Conservation (phyloP, 352 stramenopile species). For the Aphanomyces astaci region DNA sequence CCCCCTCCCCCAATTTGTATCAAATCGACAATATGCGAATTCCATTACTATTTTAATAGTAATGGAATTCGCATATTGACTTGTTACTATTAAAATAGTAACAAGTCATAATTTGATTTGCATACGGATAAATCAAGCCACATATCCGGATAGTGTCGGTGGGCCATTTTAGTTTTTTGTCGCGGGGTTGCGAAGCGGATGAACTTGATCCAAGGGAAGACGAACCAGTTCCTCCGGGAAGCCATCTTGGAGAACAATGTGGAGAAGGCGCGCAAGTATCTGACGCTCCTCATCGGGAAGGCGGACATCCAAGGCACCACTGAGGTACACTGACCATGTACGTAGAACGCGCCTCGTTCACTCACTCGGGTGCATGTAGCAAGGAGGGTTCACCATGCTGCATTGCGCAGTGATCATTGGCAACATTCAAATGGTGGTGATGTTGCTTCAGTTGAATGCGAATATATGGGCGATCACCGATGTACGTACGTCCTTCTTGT, state of each 20-base stretch:
- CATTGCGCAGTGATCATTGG: slow-evolving; percentile 65
- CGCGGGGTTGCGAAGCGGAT: neutral
- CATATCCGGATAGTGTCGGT: neutral
- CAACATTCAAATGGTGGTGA: slow-evolving; percentile 83
- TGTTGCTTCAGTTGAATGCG: slow-evolving; percentile 70
- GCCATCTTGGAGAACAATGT: slow-evolving; percentile 74
- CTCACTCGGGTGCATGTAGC: no score
- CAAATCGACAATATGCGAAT: no score
- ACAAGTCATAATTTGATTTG: no score
- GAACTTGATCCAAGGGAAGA: slow-evolving; percentile 79
- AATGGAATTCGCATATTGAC: no score
- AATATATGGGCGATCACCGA: slow-evolving; percentile 71
- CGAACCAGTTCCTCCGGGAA: slow-evolving; percentile 77
- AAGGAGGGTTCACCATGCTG: slow-evolving; percentile 73
- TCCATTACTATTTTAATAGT: no score
- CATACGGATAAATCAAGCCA: neutral
- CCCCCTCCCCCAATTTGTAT: no score
- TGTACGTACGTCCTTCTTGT: slow-evolving; percentile 27
- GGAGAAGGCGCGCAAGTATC: slow-evolving; percentile 69
- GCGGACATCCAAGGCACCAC: slow-evolving; percentile 67
- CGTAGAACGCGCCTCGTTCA: no score
- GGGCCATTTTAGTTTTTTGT: neutral
- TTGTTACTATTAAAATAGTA: no score
- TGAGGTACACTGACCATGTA: slow-evolving; percentile 41
- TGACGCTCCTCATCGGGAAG: slow-evolving; percentile 80